Percentiles rank a stretch among this genome's conserved stretches.
These are phyloP conservation scores for Aureoboletus auriporus DNA, from an alignment of 768 basidiomycete genomes.

Conservation along the genomic window DNA sequence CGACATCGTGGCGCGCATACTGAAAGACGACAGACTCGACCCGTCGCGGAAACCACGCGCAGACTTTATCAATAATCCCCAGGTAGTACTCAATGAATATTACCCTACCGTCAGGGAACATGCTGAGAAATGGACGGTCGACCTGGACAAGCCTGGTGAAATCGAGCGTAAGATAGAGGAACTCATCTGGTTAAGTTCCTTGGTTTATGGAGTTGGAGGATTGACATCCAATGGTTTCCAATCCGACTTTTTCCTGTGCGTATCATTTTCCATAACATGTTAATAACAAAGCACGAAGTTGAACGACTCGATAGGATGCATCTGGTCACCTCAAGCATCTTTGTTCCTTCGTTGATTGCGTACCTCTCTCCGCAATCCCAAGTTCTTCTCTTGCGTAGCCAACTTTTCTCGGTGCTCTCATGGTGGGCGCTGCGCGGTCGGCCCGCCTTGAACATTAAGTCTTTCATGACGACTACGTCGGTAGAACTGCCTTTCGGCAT, in stretches of 20 bases:
- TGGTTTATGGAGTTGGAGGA: conserved; percentile 58
- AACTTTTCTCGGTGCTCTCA: conserved; percentile 19
- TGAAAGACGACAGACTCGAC: conserved; percentile 41
- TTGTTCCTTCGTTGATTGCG: conserved; percentile 24
- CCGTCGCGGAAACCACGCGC: background rate
- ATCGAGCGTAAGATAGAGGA: conserved; percentile 61
- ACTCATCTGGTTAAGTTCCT: conserved; percentile 48
- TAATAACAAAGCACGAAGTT: background rate
- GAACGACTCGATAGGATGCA: conserved; percentile 22
- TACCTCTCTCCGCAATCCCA: conserved; percentile 13
- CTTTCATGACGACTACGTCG: conserved; percentile 27
- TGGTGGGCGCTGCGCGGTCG: conserved; percentile 31
- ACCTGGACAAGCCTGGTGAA: conserved; percentile 32
- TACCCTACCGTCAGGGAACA: conserved; percentile 6
- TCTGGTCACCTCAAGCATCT: conserved; percentile 27
- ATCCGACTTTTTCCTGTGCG: conserved; percentile 49
- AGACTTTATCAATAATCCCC: conserved; percentile 22
- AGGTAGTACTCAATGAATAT: background rate
- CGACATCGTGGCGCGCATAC: conserved; percentile 48
- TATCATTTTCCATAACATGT: background rate
- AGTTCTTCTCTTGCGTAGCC: conserved; percentile 27
- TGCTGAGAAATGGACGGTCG: conserved; percentile 41
- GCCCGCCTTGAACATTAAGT: conserved; percentile 28
- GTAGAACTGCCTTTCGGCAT: conserved; percentile 10
- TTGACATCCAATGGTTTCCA: conserved; percentile 46